These are phyloP conservation scores for Bipolaris victoriae DNA, from an alignment of 2,329 filamentous ascomycete species.

Conservation along the genomic window DNA sequence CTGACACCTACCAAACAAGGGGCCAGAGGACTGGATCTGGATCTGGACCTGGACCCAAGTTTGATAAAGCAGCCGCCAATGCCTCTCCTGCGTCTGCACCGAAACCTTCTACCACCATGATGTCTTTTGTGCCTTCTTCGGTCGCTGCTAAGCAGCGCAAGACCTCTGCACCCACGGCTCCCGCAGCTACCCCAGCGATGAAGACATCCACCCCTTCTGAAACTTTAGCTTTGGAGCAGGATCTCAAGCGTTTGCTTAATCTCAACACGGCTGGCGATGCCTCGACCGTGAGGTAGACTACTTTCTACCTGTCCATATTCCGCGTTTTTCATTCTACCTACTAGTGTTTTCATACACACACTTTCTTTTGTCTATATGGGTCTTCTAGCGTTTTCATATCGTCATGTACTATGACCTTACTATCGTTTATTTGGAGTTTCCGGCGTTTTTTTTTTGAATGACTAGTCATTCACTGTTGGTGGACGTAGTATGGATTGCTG, in stretches of 20 bases:
- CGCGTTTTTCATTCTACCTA: constrained; percentile 26
- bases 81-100: constrained; percentile 23
- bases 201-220: constrained; percentile 26
- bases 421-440: constrained; percentile 27
- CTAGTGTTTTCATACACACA: constrained; percentile 15
- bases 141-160: constrained; percentile 43
- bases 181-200: constrained; percentile 22
- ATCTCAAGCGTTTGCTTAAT: constrained; percentile 47
- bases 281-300: constrained; percentile 31
- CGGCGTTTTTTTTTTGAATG: constrained; percentile 27
- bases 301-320: constrained; percentile 28
- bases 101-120: constrained; percentile 35
- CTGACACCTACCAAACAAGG: constrained; percentile 30
- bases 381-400: constrained; percentile 23
- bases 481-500: constrained; percentile 20
- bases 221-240: constrained; percentile 41
- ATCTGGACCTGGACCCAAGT: constrained; percentile 5
- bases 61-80: constrained; percentile 21
- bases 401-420: constrained; percentile 28
- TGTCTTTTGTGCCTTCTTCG: constrained; percentile 47
- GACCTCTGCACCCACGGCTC: constrained; percentile 24
- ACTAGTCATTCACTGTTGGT: constrained; percentile 19
- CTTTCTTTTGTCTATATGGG: constrained; percentile 34
- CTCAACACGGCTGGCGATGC: constrained; percentile 31
- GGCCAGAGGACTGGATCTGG: constrained; percentile 18